Conservation (phyloP, 371 early-diverging fungal genomes). For the Conidiobolus incongruus region DNA sequence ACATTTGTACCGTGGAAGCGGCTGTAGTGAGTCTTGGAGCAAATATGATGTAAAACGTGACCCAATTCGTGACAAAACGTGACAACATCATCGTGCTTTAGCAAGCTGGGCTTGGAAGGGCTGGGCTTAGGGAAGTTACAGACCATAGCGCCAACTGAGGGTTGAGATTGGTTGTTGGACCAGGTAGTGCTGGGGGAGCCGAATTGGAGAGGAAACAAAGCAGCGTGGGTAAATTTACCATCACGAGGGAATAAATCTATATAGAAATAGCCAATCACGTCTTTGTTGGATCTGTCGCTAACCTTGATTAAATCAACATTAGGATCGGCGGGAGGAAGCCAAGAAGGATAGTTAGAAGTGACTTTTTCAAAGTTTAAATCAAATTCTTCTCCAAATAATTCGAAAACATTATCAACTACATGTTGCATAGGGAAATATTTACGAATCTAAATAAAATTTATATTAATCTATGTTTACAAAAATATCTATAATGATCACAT, state of each 20-base stretch:
- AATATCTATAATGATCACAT: conserved; percentile 45
- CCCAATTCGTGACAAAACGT: conserved; percentile 25
- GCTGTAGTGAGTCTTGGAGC: conserved; percentile 38
- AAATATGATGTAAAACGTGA: conserved; percentile 66
- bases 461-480: conserved; percentile 38
- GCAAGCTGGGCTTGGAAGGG: conserved; percentile 38
- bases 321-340: too few species aligned
- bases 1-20: conserved; percentile 57
- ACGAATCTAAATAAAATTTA: conserved; percentile 39
- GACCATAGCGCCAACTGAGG: conserved; percentile 59
- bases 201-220: conserved; percentile 41
- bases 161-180: conserved; percentile 23
- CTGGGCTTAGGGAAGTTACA: conserved; percentile 68
- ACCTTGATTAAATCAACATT: conserved; percentile 1
- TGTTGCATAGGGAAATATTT: conserved; percentile 4
- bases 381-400: background rate
- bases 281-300: background rate
- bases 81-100: conserved; percentile 58
- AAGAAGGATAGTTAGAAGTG: too few species aligned
- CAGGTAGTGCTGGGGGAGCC: conserved; percentile 19
- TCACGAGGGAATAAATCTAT: conserved; percentile 49
- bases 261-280: conserved; percentile 35
- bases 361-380: background rate
- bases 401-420: background rate
- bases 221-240: conserved; percentile 27